Percentiles rank a stretch among this genome's conserved stretches.
Conservation (phyloP, 2,329 filamentous ascomycete genomes). For the Tolypocladium endophyticum region DNA sequence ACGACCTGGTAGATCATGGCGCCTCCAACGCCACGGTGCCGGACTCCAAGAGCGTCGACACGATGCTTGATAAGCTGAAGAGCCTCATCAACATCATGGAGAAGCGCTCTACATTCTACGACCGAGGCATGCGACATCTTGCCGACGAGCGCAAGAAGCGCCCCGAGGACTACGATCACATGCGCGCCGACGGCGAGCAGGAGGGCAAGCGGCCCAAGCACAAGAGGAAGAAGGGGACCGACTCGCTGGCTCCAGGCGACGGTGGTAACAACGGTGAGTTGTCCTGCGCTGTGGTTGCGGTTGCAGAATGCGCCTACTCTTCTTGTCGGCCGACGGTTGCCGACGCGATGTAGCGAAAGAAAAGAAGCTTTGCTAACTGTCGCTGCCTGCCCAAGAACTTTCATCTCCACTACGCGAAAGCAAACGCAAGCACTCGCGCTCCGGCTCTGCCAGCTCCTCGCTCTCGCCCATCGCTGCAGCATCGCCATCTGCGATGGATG, state of each 20-base stretch:
- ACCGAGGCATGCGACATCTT: constrained; percentile 63
- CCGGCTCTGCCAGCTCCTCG: constrained; percentile 48
- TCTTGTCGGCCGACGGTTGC: not conserved
- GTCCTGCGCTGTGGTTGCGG: not conserved
- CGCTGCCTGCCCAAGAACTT: constrained; percentile 27
- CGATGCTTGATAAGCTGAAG: constrained; percentile 53
- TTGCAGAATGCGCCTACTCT: not conserved
- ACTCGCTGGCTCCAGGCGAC: constrained; percentile 47
- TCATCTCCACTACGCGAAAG: constrained; percentile 43
- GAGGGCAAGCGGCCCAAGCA: constrained; percentile 52
- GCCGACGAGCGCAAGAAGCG: constrained; percentile 54
- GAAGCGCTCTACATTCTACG: constrained; percentile 55
- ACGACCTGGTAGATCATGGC: constrained; percentile 58
- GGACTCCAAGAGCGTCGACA: constrained; percentile 52
- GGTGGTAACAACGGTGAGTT: constrained; percentile 19
- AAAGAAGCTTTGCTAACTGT: not conserved
- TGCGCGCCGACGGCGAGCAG: constrained; percentile 36
- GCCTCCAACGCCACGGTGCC: constrained; percentile 47
- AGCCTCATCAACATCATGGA: constrained; percentile 57
- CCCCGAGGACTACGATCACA: constrained; percentile 41
- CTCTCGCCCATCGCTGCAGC: constrained; percentile 43
- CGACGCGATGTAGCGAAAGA: not conserved
- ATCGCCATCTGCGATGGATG: constrained; percentile 46
- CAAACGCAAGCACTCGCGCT: constrained; percentile 42
- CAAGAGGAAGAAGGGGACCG: constrained; percentile 69